Evolutionary conservation across 176 grass and related monocot genomes (phyloP), one percentile per base, ranked within the genome.

Genomic region (Aegilops longissima): DNA sequence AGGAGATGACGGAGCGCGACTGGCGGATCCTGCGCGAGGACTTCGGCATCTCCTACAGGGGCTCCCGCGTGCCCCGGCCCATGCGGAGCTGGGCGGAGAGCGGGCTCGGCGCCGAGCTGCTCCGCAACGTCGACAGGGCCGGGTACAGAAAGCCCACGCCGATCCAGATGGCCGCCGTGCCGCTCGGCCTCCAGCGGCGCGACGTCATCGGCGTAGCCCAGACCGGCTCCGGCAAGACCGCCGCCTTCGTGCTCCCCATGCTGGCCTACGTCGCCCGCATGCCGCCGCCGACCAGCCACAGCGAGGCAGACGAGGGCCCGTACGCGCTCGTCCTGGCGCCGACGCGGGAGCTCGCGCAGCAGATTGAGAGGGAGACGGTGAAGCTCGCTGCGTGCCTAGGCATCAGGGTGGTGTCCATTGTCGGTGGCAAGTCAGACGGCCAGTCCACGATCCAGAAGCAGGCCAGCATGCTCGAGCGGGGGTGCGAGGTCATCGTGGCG

Each of bases 21-120:
- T 98, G 93, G 91, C 91, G 96, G 12, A 98, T 98, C 72, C 95
- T 98, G 10, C 88, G 93, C 47, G 93, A 98, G 84, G 96, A 98
- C 73, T 93, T 86, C 78, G 95, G 95, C 63, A 98, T 98, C 51
- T 93, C 96, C 2, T 98, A 93, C 69, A 98, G 86, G 84, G 96
- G 93, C 70, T 98, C 96, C 54, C 86, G 90, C 40, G 92, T 90
- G 52, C 96, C 96, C 2, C 86, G 88, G 4, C 96, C 96, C 3
- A 98, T 98, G 92, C 88, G 91, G 4, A 95, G 79, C 33, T 98
- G 96, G 96, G 3, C 9, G 3, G 96, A 98, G 88, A 98, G 92
- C 87, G 92, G 84, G 78, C 92, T 98, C 73, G 86, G 88, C 12
- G 25, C 84, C 8, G 92, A 98, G 51, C 64, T 98, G 52, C 93